Evolutionary conservation across 202 grass and related monocot species (phyloP), one percentile per base, ranked within the genome.

Genomic region (Panicum hallii): DNA sequence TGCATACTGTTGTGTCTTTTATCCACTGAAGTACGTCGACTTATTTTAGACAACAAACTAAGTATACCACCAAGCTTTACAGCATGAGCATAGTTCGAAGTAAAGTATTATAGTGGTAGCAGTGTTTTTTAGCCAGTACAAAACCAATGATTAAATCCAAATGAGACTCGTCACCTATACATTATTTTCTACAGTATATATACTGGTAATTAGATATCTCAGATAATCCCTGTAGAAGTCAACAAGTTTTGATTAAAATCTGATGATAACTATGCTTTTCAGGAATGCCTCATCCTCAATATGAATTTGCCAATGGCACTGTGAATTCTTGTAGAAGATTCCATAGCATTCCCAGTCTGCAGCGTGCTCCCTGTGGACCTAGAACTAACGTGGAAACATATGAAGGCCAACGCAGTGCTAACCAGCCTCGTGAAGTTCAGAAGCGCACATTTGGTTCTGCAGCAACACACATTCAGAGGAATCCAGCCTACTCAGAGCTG

Each of bases 401-500:
- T 52, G 66, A 87, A 78, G 77, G 54, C 43, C 74, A 75, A 9
- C 13, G 6, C 23, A 67, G 58, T 63, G 28, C 86, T 47, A 72
- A 65, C 2, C 83, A 66, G 74, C 58, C 77, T 80, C 81, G 45
- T 77, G 74, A 71, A 83, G 64, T 87, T 77, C 91, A 95, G 57
- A 15, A 60, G 3, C 81, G 52, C 55, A 63, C 70, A 57, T 92
- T 92, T 86, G 70, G 83, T 87, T 95, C 89, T 53, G 64, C 76
- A 57, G 82, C 82, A 44, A 60, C 28, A 72, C 47, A 85, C 1
- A 82, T 90, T 72, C 85, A 87, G 74, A 95, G 95, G 85, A 98
- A 92, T 79, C 91, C 95, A 67, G 80, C 70, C 48, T 98, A 89
- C 88, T 90, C 95, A 67, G 85, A 81, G 63, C 75, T 98, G 70